A percentile compares a stretch with the other conserved stretches of the same genome.
Conservation (phyloP, 768 basidiomycete species). For the Neoboletus magnificus region DNA sequence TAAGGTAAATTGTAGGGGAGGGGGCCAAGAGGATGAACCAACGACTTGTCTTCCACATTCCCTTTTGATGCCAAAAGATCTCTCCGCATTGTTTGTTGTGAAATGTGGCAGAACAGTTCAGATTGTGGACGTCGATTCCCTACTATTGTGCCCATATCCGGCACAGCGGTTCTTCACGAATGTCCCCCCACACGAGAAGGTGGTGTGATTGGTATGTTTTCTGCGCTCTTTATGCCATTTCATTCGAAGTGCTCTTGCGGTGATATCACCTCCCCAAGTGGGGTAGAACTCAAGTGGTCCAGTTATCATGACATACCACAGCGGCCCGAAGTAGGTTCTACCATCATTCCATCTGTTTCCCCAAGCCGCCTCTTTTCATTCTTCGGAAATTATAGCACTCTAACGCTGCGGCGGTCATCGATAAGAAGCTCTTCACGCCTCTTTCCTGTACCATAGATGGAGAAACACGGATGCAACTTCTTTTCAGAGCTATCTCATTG, state of each 20-base stretch:
- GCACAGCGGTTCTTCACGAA: conserved; percentile 18
- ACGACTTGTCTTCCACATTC: conserved; percentile 3
- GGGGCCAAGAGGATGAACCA: conserved; percentile 1
- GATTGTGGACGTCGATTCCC: conserved; percentile 17
- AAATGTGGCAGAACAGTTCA: conserved; percentile 20
- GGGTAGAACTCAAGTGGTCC: conserved; percentile 6
- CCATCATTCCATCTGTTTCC: conserved; percentile 12
- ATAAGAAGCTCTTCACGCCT: conserved; percentile 12
- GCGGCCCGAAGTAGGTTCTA: conserved; percentile 7
- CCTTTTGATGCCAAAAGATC: conserved; percentile 23
- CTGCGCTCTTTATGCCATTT: conserved; percentile 19
- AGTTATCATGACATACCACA: conserved; percentile 7
- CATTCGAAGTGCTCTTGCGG: conserved; percentile 20
- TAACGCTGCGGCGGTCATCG: conserved; percentile 6
- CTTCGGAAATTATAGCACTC: conserved; percentile 26
- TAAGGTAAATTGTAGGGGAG: conserved; percentile 12
- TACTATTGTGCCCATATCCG: conserved; percentile 22
- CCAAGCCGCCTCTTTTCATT: conserved; percentile 20
- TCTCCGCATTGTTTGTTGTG: conserved; percentile 33
- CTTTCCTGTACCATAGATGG: conserved; percentile 1
- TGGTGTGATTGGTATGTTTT: conserved; percentile 20
- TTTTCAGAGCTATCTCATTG: conserved; percentile 1
- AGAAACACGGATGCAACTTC: background rate
- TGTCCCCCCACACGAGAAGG: conserved; percentile 20
- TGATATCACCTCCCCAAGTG: conserved; percentile 11